phyloP scores from a whole-genome alignment of 2,329 filamentous ascomycete species.

The Phaeosphaeria sp. region DNA sequence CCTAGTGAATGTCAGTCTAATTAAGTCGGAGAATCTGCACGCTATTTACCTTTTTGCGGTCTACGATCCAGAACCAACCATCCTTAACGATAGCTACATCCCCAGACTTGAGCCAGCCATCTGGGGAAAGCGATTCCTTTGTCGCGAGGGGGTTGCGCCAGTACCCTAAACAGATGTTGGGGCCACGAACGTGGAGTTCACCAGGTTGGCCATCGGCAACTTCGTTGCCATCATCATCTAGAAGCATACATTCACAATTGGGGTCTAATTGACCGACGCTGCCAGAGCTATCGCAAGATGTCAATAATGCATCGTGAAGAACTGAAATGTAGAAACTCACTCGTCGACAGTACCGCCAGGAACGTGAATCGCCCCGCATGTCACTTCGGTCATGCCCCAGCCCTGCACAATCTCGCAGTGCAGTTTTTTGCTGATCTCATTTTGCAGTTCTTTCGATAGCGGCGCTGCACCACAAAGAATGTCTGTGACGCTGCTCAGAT shows the following conservation, averaged over 20 bases:
- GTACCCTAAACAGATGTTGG: constrained; percentile 51
- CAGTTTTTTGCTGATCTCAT: constrained; percentile 46
- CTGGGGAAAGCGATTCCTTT: constrained; percentile 43
- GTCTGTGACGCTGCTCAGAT: constrained; percentile 49
- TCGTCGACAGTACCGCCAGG: constrained; percentile 42
- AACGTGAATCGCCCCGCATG: constrained; percentile 49
- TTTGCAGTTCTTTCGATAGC: constrained; percentile 52
- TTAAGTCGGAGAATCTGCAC: not conserved
- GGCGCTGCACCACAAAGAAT: constrained; percentile 53
- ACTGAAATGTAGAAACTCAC: constrained; percentile 23
- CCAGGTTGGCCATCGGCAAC: constrained; percentile 47
- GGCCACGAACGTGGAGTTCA: constrained; percentile 50
- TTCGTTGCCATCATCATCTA: constrained; percentile 53
- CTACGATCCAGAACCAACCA: constrained; percentile 48
- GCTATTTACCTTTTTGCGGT: constrained; percentile 43
- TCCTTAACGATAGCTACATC: constrained; percentile 43
- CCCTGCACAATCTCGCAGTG: constrained; percentile 48
- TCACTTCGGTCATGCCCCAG: constrained; percentile 54
- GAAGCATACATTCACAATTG: constrained; percentile 50
- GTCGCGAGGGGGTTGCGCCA: constrained; percentile 51
- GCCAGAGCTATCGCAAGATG: constrained; percentile 37
- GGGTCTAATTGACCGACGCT: constrained; percentile 50
- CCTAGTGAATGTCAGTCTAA: constrained; percentile 18
- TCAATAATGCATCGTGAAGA: constrained; percentile 1
- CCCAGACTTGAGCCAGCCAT: constrained; percentile 50